phyloP scores from a whole-genome alignment of 1,284 basidiomycete species.

The Ustilago lituana region DNA sequence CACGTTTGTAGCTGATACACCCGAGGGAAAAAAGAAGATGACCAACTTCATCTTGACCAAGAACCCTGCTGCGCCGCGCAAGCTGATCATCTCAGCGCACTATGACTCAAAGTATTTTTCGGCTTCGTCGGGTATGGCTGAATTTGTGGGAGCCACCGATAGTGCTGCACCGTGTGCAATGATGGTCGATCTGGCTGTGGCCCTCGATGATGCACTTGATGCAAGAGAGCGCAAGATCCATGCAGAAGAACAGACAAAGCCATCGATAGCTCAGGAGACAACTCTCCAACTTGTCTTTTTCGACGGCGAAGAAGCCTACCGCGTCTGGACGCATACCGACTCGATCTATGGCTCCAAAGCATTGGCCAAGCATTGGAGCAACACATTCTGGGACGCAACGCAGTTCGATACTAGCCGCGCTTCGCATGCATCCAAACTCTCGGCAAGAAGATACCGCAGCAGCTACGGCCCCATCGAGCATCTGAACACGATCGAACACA shows the following conservation, averaged over 20 bases:
- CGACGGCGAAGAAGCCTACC: conserved; percentile 97
- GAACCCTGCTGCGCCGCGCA: conserved; percentile 84
- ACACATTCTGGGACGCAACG: conserved; percentile 31
- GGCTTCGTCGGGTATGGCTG: conserved; percentile 74
- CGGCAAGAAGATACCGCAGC: conserved; percentile 19
- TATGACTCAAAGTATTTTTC: conserved; percentile 95
- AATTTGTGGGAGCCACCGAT: conserved; percentile 94
- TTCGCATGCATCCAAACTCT: conserved; percentile 11
- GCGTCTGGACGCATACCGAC: conserved; percentile 86
- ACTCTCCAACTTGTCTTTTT: conserved; percentile 96
- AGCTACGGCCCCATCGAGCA: conserved; percentile 41
- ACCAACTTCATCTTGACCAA: conserved; percentile 89
- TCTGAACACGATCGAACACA: conserved; percentile 62
- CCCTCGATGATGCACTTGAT: conserved; percentile 58
- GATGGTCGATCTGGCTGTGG: conserved; percentile 63
- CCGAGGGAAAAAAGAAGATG: conserved; percentile 82
- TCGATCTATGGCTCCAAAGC: conserved; percentile 86
- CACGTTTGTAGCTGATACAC: conserved; percentile 72
- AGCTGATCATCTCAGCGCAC: conserved; percentile 89
- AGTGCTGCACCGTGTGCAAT: conserved; percentile 95
- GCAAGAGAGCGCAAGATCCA: conserved; percentile 36
- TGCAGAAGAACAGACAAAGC: conserved; percentile 2
- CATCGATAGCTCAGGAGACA: conserved; percentile 73
- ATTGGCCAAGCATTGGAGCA: conserved; percentile 47
- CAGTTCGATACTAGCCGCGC: conserved; percentile 10